phyloP scores from a whole-genome alignment of 2,329 filamentous ascomycete species.

The Penicillium digitatum region DNA sequence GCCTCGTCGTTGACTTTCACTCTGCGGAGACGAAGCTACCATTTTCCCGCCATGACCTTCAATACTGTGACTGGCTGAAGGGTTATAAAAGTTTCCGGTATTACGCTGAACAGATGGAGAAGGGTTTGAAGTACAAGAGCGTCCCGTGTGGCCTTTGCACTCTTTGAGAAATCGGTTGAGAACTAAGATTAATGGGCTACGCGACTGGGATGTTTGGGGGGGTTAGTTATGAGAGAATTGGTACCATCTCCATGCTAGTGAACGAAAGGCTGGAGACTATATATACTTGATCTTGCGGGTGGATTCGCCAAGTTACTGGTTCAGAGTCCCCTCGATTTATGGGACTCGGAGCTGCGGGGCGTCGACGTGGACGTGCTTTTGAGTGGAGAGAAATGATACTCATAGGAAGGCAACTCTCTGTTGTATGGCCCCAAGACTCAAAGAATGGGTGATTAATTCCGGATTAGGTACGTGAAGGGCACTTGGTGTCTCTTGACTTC shows the following conservation, averaged over 20 bases:
- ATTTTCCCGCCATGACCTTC: background rate
- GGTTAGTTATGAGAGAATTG: background rate
- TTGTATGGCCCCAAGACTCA: background rate
- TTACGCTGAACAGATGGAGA: no score
- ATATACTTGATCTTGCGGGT: background rate
- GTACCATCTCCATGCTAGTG: background rate
- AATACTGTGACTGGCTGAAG: no score
- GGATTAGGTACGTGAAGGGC: background rate
- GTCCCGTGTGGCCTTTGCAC: background rate
- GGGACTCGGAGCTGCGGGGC: no score
- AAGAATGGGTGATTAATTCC: background rate
- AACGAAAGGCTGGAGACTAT: background rate
- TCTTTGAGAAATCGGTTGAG: background rate
- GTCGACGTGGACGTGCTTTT: no score
- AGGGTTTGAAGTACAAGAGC: background rate
- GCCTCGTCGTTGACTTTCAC: background rate
- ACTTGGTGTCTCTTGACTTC: background rate
- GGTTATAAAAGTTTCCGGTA: no score
- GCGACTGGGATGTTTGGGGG: no score
- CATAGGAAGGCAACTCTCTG: no score
- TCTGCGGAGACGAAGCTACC: background rate
- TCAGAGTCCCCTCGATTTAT: no score
- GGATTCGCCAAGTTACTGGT: background rate
- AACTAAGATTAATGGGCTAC: no score
- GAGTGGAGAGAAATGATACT: background rate